Evolutionary conservation across 1,284 basidiomycete genomes (phyloP), one percentile per base, ranked within the genome.

Genomic region (Tilletia caries): DNA sequence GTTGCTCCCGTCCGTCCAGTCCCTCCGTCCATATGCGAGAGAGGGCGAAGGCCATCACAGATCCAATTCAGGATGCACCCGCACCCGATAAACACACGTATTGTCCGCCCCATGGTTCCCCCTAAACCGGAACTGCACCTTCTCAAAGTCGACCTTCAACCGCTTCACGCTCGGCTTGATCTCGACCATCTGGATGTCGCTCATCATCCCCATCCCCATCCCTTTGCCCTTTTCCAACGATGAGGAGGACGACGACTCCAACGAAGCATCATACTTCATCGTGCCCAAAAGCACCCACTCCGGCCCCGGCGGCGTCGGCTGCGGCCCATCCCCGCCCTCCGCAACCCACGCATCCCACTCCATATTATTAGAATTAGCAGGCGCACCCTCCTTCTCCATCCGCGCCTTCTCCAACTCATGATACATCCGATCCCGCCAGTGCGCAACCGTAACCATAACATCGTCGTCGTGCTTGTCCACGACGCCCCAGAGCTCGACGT

Each of bases 321-420:
- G 58, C 5, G 58, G 58, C 58, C 34, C 29, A 18, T 23, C 58
- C 58, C 27, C 52, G 67, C 67, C 65, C 3, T 54, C 68, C 58
- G 33, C 67, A 8, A 65, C 66, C 27, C n/a, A n/a, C n/a, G n/a
- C n/a, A n/a, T n/a, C n/a, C n/a, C n/a, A n/a, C n/a, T n/a, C n/a
- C n/a, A n/a, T n/a, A n/a, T n/a, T n/a, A n/a, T n/a, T n/a, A n/a
- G n/a, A n/a, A n/a, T n/a, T n/a, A n/a, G n/a, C n/a, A n/a, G n/a
- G n/a, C n/a, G n/a, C n/a, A n/a, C n/a, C n/a, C n/a, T n/a, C n/a
- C n/a, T n/a, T n/a, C n/a, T n/a, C n/a, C n/a, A n/a, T n/a, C n/a
- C n/a, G n/a, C n/a, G n/a, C n/a, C n/a, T n/a, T 44, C 41, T 44
- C 41, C 41, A 18, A 8, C 41, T 41, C 37, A 41, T 41, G 37